A percentile compares a stretch with the other conserved stretches of the same genome.
Conservation (phyloP, 352 stramenopile species). For the Pythium guiyangense region DNA sequence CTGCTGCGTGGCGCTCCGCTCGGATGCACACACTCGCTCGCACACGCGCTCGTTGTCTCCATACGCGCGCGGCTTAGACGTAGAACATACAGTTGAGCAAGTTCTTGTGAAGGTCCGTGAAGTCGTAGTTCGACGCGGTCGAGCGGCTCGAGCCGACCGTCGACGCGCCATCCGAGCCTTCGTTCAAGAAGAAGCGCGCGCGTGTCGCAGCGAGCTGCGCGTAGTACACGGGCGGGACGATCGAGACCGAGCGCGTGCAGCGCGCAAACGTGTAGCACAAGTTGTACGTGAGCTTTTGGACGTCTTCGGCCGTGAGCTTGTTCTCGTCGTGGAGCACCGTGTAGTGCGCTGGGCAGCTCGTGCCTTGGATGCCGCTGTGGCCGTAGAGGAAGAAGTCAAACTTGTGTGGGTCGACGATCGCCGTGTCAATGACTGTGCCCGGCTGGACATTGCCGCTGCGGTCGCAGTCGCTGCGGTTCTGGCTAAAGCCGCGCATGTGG, state of each 20-base stretch:
- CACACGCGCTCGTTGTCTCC: background rate
- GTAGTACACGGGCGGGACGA: slow-evolving; percentile 70
- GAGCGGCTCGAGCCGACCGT: slow-evolving; percentile 13
- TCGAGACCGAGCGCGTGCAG: slow-evolving; percentile 65
- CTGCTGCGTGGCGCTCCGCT: too few species aligned
- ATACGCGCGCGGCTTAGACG: slow-evolving; percentile 1
- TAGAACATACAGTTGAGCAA: slow-evolving; percentile 16
- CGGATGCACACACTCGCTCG: background rate
- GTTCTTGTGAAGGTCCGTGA: slow-evolving; percentile 15
- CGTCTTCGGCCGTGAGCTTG: slow-evolving; percentile 27
- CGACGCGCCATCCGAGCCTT: slow-evolving; percentile 18
- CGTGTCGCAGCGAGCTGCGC: slow-evolving; percentile 54
- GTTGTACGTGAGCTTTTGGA: slow-evolving; percentile 40
- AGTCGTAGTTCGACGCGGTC: slow-evolving; percentile 17
- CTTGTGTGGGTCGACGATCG: slow-evolving; percentile 51
- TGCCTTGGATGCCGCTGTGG: slow-evolving; percentile 66
- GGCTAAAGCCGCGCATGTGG: slow-evolving; percentile 50
- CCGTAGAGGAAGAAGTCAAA: slow-evolving; percentile 74
- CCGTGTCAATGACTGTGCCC: slow-evolving; percentile 53
- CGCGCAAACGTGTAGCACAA: slow-evolving; percentile 66
- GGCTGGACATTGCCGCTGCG: slow-evolving; percentile 38
- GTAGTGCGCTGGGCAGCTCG: slow-evolving; percentile 61
- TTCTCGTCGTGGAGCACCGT: slow-evolving; percentile 62
- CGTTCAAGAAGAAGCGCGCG: slow-evolving; percentile 52
- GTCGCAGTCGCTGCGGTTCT: slow-evolving; percentile 19